Evolutionary conservation across 768 basidiomycete species (phyloP), one percentile per base, ranked within the genome.

Genomic region (Macrolepiota albuminosa): DNA sequence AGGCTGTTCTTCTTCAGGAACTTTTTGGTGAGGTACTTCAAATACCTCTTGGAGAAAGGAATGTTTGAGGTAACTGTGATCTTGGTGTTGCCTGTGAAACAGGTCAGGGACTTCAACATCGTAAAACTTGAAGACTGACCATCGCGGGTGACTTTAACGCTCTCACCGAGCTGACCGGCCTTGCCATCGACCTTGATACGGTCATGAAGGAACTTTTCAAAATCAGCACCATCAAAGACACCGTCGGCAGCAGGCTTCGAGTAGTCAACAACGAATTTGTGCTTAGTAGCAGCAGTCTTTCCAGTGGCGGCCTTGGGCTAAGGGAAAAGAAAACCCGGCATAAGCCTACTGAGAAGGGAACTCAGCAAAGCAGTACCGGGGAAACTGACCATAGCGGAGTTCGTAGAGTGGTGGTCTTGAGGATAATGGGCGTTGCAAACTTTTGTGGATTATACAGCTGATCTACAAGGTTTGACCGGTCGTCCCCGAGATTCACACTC

Each of bases 21-120:
- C 81, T 96, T 96, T 84, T 98, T 98, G 63, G 96, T 98, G 62
- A 98, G 82, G 79, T 98, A 99, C 78, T 98, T 98, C 73, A 98
- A 87, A 77, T 97, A 98, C 59, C 93, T 85, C 80, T 98, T 98
- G 54, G 96, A 98, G 78, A 98, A 89, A 58, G 93, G 87, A 72
- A 96, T 87, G 70, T 79, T 87, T 56, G 94, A 88, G 54, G 88
- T 86, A 66, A 98, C 85, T 58, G 86, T 89, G 73, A 98, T 83
- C 78, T 88, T 93, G 70, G 80, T 87, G 75, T 84, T 85, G 63
- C 86, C 90, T 92, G 63, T 24, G 59, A 56, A 39, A 39, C 42
- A 54, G n/a, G 64, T 51, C 47, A 56, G 31, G 26, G 29, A 42
- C 42, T 33, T 5, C 24, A 21, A 6, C n/a, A 29, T 9, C 40